Conservation (phyloP, 768 basidiomycete species). For the Psilocybe cyanescens region DNA sequence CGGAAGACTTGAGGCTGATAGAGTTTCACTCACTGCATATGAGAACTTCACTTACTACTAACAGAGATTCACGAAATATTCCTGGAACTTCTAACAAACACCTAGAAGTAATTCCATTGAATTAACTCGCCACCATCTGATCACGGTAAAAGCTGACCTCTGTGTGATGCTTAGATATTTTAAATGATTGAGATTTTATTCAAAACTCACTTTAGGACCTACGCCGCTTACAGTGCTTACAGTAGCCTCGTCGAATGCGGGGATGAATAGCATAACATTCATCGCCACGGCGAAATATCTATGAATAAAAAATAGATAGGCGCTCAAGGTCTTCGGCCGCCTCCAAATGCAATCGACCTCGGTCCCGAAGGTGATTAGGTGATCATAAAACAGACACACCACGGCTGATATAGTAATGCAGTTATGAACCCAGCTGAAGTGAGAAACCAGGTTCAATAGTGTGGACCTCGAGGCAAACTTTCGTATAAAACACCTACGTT, state of each 20-base stretch:
- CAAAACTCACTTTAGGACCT: background rate
- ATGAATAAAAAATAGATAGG: background rate
- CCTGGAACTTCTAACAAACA: background rate
- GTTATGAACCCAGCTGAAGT: background rate
- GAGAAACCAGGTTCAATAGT: background rate
- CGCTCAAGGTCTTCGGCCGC: background rate
- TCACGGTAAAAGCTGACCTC: background rate
- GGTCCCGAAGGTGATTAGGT: background rate
- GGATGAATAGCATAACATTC: background rate
- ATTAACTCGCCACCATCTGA: background rate
- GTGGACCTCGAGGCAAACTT: too few relatives aligned
- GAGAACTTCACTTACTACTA: slow-evolving; percentile 1
- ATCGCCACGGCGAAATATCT: background rate
- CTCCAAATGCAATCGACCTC: slow-evolving; percentile 3
- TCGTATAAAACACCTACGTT: background rate
- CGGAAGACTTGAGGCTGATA: background rate
- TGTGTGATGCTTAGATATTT: background rate
- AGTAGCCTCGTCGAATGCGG: background rate
- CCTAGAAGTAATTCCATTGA: background rate
- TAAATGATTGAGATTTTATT: background rate
- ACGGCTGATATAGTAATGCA: background rate
- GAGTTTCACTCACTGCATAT: background rate
- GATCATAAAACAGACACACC: background rate
- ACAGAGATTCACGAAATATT: background rate
- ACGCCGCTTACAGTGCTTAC: background rate